These are phyloP conservation scores for Brettanomyces nanus DNA, from an alignment of 805 yeast species.

Conservation along the genomic window DNA sequence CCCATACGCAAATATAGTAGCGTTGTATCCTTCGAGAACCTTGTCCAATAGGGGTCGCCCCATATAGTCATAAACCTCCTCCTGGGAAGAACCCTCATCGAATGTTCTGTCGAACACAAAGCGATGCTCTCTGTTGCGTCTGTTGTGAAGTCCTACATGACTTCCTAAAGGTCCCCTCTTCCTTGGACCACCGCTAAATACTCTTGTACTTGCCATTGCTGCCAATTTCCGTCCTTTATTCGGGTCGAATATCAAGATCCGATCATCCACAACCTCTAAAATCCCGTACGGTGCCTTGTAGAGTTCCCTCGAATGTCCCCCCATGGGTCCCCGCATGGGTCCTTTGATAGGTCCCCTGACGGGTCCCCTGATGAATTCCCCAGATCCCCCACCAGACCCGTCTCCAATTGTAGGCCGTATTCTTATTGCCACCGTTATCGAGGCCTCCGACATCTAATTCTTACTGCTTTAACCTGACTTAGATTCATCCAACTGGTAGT, in stretches of 20 bases:
- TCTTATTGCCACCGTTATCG: no score
- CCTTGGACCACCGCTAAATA: conserved; percentile 6
- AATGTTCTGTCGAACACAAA: conserved; percentile 79
- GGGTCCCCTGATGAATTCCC: no score
- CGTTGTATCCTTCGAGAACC: conserved; percentile 77
- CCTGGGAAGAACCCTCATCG: conserved; percentile 57
- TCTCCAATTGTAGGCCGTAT: no score
- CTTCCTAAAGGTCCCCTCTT: conserved; percentile 5
- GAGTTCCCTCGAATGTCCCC: no score
- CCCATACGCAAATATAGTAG: conserved; percentile 93
- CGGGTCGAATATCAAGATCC: conserved; percentile 84
- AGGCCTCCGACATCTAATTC: no score
- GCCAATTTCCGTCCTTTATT: conserved; percentile 3
- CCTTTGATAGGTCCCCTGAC: no score
- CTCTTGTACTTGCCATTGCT: conserved; percentile 1
- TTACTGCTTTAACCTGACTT: no score
- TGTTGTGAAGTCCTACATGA: conserved; percentile 21
- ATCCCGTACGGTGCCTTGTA: no score
- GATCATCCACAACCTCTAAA: conserved; percentile 73
- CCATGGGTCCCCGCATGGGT: no score
- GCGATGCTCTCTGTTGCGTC: conserved; percentile 60
- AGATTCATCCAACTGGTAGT: no score
- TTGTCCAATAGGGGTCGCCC: conserved; percentile 66
- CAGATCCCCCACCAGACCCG: no score
- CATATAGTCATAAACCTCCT: conserved; percentile 57